Base-by-base conservation (phyloP, 2,329 filamentous ascomycete species). In the Apiospora hydei region DNA sequence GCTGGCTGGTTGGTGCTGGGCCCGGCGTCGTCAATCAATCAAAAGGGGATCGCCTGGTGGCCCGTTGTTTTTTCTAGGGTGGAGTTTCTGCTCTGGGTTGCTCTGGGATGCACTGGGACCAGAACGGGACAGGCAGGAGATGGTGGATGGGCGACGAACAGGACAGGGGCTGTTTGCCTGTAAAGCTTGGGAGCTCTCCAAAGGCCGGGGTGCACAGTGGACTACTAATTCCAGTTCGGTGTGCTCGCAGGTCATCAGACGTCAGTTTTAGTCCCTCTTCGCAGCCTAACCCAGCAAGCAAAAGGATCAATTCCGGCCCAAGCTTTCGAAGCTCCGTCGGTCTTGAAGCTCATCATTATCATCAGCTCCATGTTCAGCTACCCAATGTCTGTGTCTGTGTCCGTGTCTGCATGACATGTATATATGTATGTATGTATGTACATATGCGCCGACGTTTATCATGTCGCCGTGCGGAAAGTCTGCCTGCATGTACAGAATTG, bases 241-340 rank as follows among this genome's bases (percentile, higher is more conserved):
- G 34, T 64, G 41, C 41, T 64, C 38, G 57, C 57, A 64, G 57
- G 57, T 64, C 57, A 64, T 64, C 57, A 64, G 57, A 64, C 57
- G 57, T 64, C 57, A 64, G 57, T 64, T 64, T 64, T 64, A 64
- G 57, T 64, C 30, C 21, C 10, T 21, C 46, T 49, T 64, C 34
- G 57, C 57, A 64, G 57, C 57, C 57, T 41, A 64, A 64, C 57
- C 34, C 10, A 5, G 21, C 30, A 38, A 13, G 10, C 30, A 38
- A 41, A 13, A 41, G 8, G 34, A 41, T 43, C 41, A 43, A 43
- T 64, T 41, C 34, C 57, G 57, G 57, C 57, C 57, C 57, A 64
- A 64, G 57, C 57, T 21, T 18, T 41, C 30, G 18, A 64, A 64
- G 57, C 34, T 64, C 34, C 26, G 3, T 30, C 26, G 26, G 26